Conservation (phyloP, 1,284 basidiomycete species). For the Ustanciosporium gigantosporum region DNA sequence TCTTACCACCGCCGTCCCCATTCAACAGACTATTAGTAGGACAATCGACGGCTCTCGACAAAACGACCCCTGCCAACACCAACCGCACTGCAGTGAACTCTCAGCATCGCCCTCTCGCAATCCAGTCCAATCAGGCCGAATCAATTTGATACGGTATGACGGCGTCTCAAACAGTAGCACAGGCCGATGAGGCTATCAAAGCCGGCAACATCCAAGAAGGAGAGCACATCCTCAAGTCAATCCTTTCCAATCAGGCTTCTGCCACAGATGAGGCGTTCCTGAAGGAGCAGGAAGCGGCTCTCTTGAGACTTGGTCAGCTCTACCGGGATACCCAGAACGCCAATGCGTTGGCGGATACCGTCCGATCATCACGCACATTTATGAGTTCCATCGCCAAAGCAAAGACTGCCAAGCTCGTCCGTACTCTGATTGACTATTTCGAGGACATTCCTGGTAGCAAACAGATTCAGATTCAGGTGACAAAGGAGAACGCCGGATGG, state of each 20-base stretch:
- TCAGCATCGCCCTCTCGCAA: neutral
- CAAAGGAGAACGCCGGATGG: conserved; percentile 90
- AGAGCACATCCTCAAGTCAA: conserved; percentile 50
- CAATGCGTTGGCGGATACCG: conserved; percentile 80
- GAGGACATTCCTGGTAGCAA: conserved; percentile 74
- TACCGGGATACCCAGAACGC: conserved; percentile 86
- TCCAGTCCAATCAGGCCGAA: neutral
- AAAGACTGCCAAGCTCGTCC: conserved; percentile 88
- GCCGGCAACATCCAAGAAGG: conserved; percentile 43
- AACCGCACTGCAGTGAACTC: too few relatives aligned
- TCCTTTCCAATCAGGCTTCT: conserved; percentile 38
- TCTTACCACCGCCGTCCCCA: too few relatives aligned
- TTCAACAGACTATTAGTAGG: too few relatives aligned
- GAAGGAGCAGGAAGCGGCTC: conserved; percentile 80
- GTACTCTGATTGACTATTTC: conserved; percentile 90
- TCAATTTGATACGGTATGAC: conserved; percentile 18
- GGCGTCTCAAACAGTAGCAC: conserved; percentile 42
- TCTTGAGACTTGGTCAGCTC: conserved; percentile 83
- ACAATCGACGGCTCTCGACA: too few relatives aligned
- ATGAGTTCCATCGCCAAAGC: conserved; percentile 96
- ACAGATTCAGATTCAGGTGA: conserved; percentile 79
- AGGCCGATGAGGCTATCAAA: conserved; percentile 51
- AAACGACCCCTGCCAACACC: too few relatives aligned
- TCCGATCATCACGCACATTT: conserved; percentile 82
- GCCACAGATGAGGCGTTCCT: conserved; percentile 68